phyloP scores from a whole-genome alignment of 176 grass and related monocot species.

The Pharus latifolius region DNA sequence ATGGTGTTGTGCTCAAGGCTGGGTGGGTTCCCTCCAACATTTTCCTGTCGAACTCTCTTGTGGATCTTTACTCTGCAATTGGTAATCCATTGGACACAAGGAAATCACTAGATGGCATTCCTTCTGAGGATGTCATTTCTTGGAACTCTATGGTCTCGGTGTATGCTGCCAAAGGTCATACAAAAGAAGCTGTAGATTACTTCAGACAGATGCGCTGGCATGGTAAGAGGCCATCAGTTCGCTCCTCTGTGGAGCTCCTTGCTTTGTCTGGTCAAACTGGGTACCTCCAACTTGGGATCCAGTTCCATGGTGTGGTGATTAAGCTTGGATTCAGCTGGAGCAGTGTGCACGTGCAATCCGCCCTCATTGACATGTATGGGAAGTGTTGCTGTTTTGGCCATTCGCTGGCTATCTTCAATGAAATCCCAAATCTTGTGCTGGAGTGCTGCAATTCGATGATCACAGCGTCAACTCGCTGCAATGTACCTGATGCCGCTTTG shows the following conservation, averaged over 20 bases:
- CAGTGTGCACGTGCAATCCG: constrained; percentile 8
- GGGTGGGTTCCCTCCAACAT: constrained; percentile 22
- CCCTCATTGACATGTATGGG: constrained; percentile 28
- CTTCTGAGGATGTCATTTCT: constrained; percentile 8
- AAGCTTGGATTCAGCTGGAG: constrained; percentile 7
- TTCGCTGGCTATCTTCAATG: constrained; percentile 8
- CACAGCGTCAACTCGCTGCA: constrained; percentile 11
- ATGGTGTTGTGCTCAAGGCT: constrained; percentile 24
- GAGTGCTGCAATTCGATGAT: constrained; percentile 26
- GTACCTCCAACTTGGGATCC: not conserved
- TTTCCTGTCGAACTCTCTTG: constrained; percentile 26
- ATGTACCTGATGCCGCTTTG: not conserved
- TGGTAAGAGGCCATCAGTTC: constrained; percentile 12
- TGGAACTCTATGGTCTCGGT: constrained; percentile 31
- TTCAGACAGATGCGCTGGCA: constrained; percentile 27
- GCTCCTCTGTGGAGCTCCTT: constrained; percentile 8
- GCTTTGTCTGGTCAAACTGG: not conserved
- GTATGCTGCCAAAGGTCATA: not conserved
- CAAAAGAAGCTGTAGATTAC: constrained; percentile 6
- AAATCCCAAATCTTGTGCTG: constrained; percentile 14
- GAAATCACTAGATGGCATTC: constrained; percentile 6
- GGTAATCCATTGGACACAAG: constrained; percentile 8
- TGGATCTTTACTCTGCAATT: constrained; percentile 15
- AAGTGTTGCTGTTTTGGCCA: constrained; percentile 11
- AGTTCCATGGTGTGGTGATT: constrained; percentile 8